Evolutionary conservation across 176 grass and related monocot species (phyloP), one percentile per base, ranked within the genome.

Genomic region (Poa annua): DNA sequence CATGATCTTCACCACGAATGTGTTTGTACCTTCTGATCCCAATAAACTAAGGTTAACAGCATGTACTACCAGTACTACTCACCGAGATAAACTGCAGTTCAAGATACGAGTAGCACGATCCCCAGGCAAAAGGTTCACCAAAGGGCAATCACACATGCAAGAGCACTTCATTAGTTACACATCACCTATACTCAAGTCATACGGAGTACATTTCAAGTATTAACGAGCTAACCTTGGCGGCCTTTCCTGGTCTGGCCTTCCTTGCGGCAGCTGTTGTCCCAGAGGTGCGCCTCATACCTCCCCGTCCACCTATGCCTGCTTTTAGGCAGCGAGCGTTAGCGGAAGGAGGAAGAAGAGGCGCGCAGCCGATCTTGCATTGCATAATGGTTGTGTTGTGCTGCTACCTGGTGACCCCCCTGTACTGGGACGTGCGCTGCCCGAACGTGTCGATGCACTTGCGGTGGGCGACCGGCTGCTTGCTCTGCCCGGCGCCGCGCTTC

Each of bases 261-360:
- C 85, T 92, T 99, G 88, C 87, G 90, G 93, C 91, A 96, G 87
- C 93, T 96, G 87, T 94, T 99, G 83, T 99, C 97, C 97, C 97
- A 99, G 68, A 99, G 84, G 88, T 99, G 97, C 63, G 97, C 97
- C 79, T 99, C 97, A 74, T 99, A 99, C 88, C 97, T 96, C 71
- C 97, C 97, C 66, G 97, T 99, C 97, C 97, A 99, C 85, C 97
- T 96, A 90, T 99, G 97, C 87, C 97, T 99, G 86, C 81, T 91
- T 53, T 89, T 32, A 50, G 22, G 65, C 32, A 75, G 72, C 33
- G 22, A 74, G 74, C 51, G 53, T 78, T 64, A 64, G 74, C 34
- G 32, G 24, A 6, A 25, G 71, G 48, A 54, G 63, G 63, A 54
- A 8, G 79, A 73, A 73, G 44, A 73, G 70, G 25, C 44, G 36